Base-by-base conservation (phyloP, 164 flowering plant species). In the Dillenia turbinata region DNA sequence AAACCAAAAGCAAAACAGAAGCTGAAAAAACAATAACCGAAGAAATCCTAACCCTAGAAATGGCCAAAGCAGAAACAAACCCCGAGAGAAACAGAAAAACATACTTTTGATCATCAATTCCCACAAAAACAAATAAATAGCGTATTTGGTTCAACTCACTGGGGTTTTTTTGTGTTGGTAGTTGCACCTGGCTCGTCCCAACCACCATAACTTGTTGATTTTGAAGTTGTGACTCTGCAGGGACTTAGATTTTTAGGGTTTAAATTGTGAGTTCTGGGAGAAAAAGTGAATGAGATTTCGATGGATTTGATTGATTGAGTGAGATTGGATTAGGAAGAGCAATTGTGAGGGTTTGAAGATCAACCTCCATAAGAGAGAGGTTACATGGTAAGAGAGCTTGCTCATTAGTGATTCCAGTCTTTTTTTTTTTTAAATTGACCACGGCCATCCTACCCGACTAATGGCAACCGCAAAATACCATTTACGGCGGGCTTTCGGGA, bases 41-140 rank as follows among this genome's bases (percentile, higher is more conserved):
- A 9, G 90, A 85, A 57, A 85, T 76, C 69, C 76, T 85, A 66
- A 90, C 81, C 69, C 94, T 87, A 62, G 82, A 77, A 75, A 93
- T 66, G 1, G 84, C 87, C 54, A 85, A 67, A 44, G 91, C 96
- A 64, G 85, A 84, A 5, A 83, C 76, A 67, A 89, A 57, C 13
- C 98, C 98, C 14, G 85, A 44, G 1, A 85, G 45, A 70, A 89
- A 90, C 75, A 83, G 69, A 68, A 82, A 70, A 24, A 79, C 69
- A 52, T 79, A 78, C 73, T 79, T 85, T 60, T 71, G 73, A 67
- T 92, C 91, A 70, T 87, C 75, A 49, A 85, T 67, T 63, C 95
- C 95, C 0, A 85, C 9, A 9, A 84, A 79, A 66, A 72, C 69
- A 8, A 86, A 63, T 60, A 88, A 79, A 61, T 62, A 68, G 3